Conservation (phyloP, 345 rosid genomes). For the Isatis tinctoria region DNA sequence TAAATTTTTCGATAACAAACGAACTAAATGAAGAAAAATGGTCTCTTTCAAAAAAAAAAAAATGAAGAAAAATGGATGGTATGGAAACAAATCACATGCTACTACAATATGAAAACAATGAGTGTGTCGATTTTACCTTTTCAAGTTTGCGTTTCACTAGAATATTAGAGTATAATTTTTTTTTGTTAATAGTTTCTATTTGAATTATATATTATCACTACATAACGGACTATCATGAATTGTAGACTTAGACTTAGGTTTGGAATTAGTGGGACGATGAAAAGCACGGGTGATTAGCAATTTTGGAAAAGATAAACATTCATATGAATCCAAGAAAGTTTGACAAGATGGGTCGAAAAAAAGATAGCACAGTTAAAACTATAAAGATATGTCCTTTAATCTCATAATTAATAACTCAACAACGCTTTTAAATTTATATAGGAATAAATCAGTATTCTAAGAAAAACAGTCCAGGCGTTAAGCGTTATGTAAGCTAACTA, state of each 20-base stretch:
- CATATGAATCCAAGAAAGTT: conserved; percentile 12
- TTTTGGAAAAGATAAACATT: conserved; percentile 3
- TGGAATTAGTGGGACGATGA: conserved; percentile 8
- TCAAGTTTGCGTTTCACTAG: background rate
- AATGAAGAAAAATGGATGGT: conserved; percentile 5
- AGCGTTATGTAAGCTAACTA: no score
- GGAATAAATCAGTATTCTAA: background rate
- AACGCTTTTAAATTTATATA: background rate
- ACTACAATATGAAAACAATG: conserved; percentile 2
- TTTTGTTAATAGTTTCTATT: background rate
- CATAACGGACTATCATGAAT: background rate
- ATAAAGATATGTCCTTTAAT: background rate
- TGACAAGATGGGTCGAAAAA: conserved; percentile 22
- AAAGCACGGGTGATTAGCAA: conserved; percentile 17
- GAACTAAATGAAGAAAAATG: background rate
- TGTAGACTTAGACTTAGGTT: conserved; percentile 18
- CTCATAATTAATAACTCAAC: background rate
- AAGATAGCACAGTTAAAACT: background rate
- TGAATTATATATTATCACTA: background rate
- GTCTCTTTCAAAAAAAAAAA: no score
- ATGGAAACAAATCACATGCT: conserved; percentile 19
- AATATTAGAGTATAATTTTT: background rate
- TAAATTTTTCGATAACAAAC: background rate
- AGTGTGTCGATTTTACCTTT: conserved; percentile 24
- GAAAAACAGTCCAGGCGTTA: no score